Base-by-base conservation (phyloP, 2,329 filamentous ascomycete species). In the Claviceps sp. region DNA sequence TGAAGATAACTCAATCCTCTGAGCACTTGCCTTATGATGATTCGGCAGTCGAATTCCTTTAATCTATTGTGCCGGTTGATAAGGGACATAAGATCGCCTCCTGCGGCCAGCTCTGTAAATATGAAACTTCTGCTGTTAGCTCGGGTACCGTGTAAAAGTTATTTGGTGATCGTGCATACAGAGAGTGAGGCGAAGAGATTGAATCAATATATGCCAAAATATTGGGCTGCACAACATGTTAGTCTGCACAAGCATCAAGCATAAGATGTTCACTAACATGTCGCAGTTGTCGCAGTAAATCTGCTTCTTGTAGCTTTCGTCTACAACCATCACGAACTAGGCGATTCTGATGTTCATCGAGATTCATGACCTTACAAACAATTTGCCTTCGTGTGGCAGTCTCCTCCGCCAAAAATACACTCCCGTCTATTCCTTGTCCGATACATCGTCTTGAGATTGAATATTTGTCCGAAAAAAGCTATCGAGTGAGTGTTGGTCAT, bases 291-390 rank as follows among this genome's bases (percentile, higher is more conserved):
- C 72, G 70, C 41, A 81, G 68, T 37, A 81, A 70, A n/a, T 73
- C 67, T 24, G 74, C 69, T 59, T 81, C 77, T 54, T 73, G 70
- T 34, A 72, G 60, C 48, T 72, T 67, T 7, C 69, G 69, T 7
- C 64, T 62, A 8, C 68, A 57, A 3, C 65, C 58, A 43, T 59
- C 59, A n/a, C 55, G 57, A 34, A 52, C 53, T n/a, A 58, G 60
- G 51, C 56, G 61, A 45, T 50, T 60, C 50, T 58, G 55, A 4
- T 66, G 49, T 5, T 57, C 57, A 37, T 69, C 67, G 2, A 84
- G 59, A 50, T 77, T 69, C 50, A 86, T 69, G 8, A 86, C 65
- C 59, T 88, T 88, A 69, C 85, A 88, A 11, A 82, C 83, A 20
- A 86, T 57, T 59, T 88, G 85, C 52, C 72, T 73, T 40, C 72